Evolutionary conservation across 257 asterid species (phyloP).

Genomic region (Nicotiana sylvestris): DNA sequence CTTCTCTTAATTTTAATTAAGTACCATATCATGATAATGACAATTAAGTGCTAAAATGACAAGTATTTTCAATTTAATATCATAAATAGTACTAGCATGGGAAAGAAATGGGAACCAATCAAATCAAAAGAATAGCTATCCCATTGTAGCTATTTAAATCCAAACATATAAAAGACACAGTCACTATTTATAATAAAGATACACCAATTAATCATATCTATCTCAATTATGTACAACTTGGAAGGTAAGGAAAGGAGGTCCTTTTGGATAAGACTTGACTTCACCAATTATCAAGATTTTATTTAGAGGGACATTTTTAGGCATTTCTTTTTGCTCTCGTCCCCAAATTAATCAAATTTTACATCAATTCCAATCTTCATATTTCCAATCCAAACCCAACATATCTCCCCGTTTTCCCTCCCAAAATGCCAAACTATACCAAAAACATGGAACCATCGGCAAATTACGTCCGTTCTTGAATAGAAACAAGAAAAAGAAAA

Average conservation of each 20-base stretch:
- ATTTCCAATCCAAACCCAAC: background rate
- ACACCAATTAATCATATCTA: background rate
- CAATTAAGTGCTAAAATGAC: background rate
- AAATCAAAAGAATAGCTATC: background rate
- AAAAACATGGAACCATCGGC: background rate
- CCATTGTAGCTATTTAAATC: background rate
- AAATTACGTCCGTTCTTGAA: background rate
- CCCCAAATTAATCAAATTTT: background rate
- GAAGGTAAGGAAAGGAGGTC: background rate
- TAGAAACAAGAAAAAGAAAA: background rate
- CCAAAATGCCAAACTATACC: constrained; percentile 1
- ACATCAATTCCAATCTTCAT: background rate
- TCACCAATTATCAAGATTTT: background rate
- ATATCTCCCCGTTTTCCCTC: background rate
- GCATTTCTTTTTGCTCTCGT: background rate
- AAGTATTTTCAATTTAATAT: background rate
- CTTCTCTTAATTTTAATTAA: background rate
- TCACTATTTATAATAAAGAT: background rate
- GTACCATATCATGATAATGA: background rate
- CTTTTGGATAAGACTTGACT: constrained; percentile 2
- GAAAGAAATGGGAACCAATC: background rate
- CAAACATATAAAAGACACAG: background rate
- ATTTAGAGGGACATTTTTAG: background rate
- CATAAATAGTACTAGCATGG: background rate
- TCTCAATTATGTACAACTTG: constrained; percentile 14